These are phyloP conservation scores for Globisporangium cylindrosporum DNA, from an alignment of 352 stramenopile species.

Conservation along the genomic window DNA sequence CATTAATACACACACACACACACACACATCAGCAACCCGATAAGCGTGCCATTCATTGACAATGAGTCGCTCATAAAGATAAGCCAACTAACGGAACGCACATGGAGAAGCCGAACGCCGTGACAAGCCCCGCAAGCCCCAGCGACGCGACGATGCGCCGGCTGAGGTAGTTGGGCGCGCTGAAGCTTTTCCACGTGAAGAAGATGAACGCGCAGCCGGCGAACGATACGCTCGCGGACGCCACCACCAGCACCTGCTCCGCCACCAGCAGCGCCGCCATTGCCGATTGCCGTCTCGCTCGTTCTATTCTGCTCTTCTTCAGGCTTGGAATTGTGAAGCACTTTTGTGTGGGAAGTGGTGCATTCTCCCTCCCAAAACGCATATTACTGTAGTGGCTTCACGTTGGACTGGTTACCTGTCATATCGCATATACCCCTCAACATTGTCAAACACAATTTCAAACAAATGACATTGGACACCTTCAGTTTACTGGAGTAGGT, in stretches of 20 bases:
- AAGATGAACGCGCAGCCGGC: constrained; percentile 69
- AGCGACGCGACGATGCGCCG: constrained; percentile 70
- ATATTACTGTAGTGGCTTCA: not conserved
- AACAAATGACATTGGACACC: not conserved
- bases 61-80: not conserved
- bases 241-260: constrained; percentile 50
- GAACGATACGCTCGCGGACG: constrained; percentile 56
- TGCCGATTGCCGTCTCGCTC: not conserved
- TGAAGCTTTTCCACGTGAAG: constrained; percentile 65
- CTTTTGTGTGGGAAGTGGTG: no score
- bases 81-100: constrained; percentile 18
- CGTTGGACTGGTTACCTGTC: not conserved
- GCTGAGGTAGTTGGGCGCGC: constrained; percentile 64
- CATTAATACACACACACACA: not conserved
- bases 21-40: not conserved
- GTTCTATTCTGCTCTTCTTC: not conserved
- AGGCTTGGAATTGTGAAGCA: not conserved
- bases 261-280: constrained; percentile 23
- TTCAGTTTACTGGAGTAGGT: not conserved
- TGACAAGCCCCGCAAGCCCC: constrained; percentile 54
- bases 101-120: constrained; percentile 60
- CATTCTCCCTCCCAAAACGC: not conserved
- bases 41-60: not conserved
- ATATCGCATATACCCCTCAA: not conserved
- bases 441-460: not conserved